A percentile compares a stretch with the other conserved stretches of the same genome.
Evolutionary conservation across 352 stramenopile species (phyloP).

Genomic region (Phytophthora rubi): DNA sequence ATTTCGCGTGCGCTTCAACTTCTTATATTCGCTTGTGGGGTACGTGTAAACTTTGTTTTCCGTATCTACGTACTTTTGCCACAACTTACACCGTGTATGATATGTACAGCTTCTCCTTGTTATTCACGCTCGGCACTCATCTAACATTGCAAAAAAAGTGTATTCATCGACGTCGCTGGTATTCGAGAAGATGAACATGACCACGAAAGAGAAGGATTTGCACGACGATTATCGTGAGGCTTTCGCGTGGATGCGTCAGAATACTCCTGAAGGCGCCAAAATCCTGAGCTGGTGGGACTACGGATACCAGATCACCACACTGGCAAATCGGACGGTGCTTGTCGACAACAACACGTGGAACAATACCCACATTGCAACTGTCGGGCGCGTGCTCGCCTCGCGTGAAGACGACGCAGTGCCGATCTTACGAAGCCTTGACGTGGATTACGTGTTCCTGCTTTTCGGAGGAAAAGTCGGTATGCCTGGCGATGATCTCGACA

Average conservation of each 20-base stretch:
- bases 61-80: neutral
- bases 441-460: slow-evolving; percentile 83
- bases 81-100: neutral
- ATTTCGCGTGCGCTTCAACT: slow-evolving; percentile 35
- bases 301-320: slow-evolving; percentile 82
- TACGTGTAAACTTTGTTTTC: slow-evolving; percentile 33
- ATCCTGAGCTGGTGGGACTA: slow-evolving; percentile 91
- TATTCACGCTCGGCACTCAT: slow-evolving; percentile 67
- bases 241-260: slow-evolving; percentile 82
- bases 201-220: slow-evolving; percentile 45
- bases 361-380: slow-evolving; percentile 96
- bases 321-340: slow-evolving; percentile 85
- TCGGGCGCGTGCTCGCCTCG: slow-evolving; percentile 83
- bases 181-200: slow-evolving; percentile 65
- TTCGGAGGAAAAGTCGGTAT: slow-evolving; percentile 78
- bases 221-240: slow-evolving; percentile 87
- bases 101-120: slow-evolving; percentile 62
- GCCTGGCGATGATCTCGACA: slow-evolving; percentile 92
- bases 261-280: slow-evolving; percentile 69
- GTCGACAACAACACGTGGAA: slow-evolving; percentile 98
- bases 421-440: slow-evolving; percentile 77
- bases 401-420: slow-evolving; percentile 71
- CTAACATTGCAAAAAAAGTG: slow-evolving; percentile 67
- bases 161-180: slow-evolving; percentile 85
- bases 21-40: slow-evolving; percentile 61